These are phyloP conservation scores for Naegleria gruberi DNA, from an alignment of 208 protist genomes.

Conservation along the genomic window DNA sequence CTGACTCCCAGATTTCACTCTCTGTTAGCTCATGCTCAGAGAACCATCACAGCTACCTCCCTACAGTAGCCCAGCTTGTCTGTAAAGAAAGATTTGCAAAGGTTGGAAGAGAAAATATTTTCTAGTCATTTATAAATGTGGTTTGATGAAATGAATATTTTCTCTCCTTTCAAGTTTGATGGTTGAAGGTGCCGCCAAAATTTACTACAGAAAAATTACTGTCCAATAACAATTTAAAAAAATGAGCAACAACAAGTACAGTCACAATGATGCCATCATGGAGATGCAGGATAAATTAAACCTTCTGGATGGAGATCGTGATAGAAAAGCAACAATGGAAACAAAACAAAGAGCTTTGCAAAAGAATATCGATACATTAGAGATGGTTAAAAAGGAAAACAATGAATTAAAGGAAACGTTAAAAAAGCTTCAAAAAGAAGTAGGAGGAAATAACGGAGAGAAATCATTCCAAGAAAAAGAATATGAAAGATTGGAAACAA, in stretches of 20 bases:
- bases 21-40: no score
- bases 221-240: background rate
- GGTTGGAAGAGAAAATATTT: background rate
- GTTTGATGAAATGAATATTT: background rate
- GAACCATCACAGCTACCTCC: background rate
- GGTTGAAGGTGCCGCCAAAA: background rate
- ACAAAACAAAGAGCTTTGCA: conserved; percentile 60
- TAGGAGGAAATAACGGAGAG: conserved; percentile 48
- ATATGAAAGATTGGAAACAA: conserved; percentile 64
- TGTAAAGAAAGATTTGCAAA: background rate
- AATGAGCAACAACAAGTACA: background rate
- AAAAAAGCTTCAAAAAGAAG: conserved; percentile 47
- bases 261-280: background rate
- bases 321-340: conserved; percentile 71
- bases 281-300: conserved; percentile 1
- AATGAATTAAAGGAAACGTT: conserved; percentile 59
- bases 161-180: background rate
- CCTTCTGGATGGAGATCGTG: conserved; percentile 48
- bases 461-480: conserved; percentile 60
- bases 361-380: conserved; percentile 59
- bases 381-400: conserved; percentile 62
- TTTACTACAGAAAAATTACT: background rate
- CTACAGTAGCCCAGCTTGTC: background rate
- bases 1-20: no score
- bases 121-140: background rate